Evolutionary conservation across 106 monocot genomes (phyloP), one percentile per base, ranked within the genome.

Genomic region (Dioscorea zingiberensis): DNA sequence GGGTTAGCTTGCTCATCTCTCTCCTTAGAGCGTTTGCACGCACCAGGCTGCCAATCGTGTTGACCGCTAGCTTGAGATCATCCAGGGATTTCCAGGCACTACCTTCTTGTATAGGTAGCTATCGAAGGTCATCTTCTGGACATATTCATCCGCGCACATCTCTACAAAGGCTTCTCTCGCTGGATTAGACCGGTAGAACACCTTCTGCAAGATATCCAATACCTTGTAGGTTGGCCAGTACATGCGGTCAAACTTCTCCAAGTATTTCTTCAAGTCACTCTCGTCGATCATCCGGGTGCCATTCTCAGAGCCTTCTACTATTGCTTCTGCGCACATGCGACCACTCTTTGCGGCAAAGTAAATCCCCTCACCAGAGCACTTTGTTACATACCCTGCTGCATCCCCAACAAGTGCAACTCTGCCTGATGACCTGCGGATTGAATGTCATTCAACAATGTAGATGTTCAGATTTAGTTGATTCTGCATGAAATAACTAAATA

Each of bases 191-290:
- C 95, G 82, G 81, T 97, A 91, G 79, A 97, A 97, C 53, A 97
- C 81, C 88, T 97, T 97, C 83, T 97, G 95, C 72, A 97, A 62
- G 59, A 97, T 69, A 74, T 91, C 95, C 22, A 97, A 83, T 61
- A 97, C 95, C 83, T 97, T 97, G 83, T 97, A 97, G 3, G 95
- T 97, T 3, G 95, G 91, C 91, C 95, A 97, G 70, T 97, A 97
- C 27, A 69, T 24, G 63, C 80, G 69, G 68, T 97, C 95, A 60
- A 97, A 97, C 59, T 88, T 83, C 63, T 76, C 63, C 65, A 91
- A 63, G 74, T 91, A 97, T 30, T 64, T 77, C 61, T 85, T 69
- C 62, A 97, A 68, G 70, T 97, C 95, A 27, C 77, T 66, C 74
- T 97, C 95, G 45, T 85, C 79, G 57, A 97, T 76, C 83, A 91